phyloP scores from a whole-genome alignment of 495 filamentous ascomycete genomes.

The Podospora australis region DNA sequence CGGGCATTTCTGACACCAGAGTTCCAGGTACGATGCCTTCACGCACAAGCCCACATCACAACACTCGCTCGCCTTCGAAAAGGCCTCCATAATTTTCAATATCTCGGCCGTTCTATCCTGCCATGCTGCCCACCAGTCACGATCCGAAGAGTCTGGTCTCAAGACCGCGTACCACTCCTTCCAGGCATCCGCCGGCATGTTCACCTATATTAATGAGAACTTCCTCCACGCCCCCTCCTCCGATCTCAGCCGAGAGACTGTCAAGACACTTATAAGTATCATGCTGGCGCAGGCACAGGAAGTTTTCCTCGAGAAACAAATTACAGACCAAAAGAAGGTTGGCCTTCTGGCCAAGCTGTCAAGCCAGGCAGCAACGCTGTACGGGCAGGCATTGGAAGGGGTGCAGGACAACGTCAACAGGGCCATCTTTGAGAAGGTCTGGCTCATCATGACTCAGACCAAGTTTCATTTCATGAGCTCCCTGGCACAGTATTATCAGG shows the following conservation, averaged over 20 bases:
- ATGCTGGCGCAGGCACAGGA: slow-evolving; percentile 96
- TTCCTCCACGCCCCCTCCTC: slow-evolving; percentile 95
- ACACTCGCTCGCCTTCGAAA: slow-evolving; percentile 95
- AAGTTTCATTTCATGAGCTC: slow-evolving; percentile 83
- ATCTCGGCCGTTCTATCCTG: slow-evolving; percentile 96
- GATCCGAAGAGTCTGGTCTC: slow-evolving; percentile 83
- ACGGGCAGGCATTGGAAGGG: slow-evolving; percentile 78
- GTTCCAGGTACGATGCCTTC: slow-evolving; percentile 88
- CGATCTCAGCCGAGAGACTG: slow-evolving; percentile 87
- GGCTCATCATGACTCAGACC: slow-evolving; percentile 77
- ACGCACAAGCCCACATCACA: slow-evolving; percentile 94
- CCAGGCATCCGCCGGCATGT: slow-evolving; percentile 97
- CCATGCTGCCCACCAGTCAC: slow-evolving; percentile 88
- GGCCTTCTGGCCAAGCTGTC: slow-evolving; percentile 89
- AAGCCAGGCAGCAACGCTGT: slow-evolving; percentile 82
- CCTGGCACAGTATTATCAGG: slow-evolving; percentile 90
- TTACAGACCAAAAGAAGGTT: slow-evolving; percentile 86
- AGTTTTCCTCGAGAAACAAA: slow-evolving; percentile 94
- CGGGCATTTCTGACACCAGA: slow-evolving; percentile 16
- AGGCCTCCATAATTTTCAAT: slow-evolving; percentile 99
- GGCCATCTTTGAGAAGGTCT: slow-evolving; percentile 93
- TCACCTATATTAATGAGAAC: slow-evolving; percentile 99
- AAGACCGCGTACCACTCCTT: slow-evolving; percentile 98
- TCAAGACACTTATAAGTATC: slow-evolving; percentile 86
- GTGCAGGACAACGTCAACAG: slow-evolving; percentile 88